These are phyloP conservation scores for Eucalyptus albens DNA, from an alignment of 345 rosid species.

Conservation along the genomic window DNA sequence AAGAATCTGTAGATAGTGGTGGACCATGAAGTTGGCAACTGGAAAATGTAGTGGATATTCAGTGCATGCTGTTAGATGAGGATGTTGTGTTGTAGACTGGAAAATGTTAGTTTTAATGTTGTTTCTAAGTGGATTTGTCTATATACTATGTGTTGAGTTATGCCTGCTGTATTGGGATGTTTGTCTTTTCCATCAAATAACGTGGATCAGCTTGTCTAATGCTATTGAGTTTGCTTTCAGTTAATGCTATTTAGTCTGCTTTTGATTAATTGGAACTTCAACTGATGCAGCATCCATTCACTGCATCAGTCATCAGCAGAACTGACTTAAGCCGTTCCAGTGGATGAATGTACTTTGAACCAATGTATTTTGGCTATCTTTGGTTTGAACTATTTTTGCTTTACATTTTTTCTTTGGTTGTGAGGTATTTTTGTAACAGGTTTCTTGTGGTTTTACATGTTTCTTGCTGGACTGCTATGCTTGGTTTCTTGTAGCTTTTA, in stretches of 20 bases:
- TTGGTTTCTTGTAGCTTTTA: not conserved
- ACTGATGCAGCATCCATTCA: not conserved
- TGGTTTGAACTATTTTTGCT: not conserved
- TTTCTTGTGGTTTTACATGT: not conserved
- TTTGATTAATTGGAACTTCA: not conserved
- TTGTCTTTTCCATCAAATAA: not conserved
- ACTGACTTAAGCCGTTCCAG: not conserved
- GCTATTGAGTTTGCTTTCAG: not conserved
- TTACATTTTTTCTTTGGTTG: not conserved
- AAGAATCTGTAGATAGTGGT: not conserved
- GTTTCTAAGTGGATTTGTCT: not conserved
- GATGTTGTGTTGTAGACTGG: not conserved
- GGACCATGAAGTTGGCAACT: not conserved
- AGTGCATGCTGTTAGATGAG: not conserved
- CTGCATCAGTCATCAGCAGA: not conserved
- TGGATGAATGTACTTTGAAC: not conserved
- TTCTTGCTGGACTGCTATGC: not conserved
- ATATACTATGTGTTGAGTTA: not conserved
- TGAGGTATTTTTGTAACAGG: not conserved
- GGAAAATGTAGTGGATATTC: not conserved
- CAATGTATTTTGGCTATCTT: not conserved
- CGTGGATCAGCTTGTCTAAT: not conserved
- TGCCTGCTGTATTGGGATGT: not conserved
- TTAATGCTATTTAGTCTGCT: not conserved
- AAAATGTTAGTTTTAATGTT: not conserved